Percentiles rank a stretch among this genome's conserved stretches.
phyloP scores from a whole-genome alignment of 768 basidiomycete genomes.

The Jaapia argillacea region DNA sequence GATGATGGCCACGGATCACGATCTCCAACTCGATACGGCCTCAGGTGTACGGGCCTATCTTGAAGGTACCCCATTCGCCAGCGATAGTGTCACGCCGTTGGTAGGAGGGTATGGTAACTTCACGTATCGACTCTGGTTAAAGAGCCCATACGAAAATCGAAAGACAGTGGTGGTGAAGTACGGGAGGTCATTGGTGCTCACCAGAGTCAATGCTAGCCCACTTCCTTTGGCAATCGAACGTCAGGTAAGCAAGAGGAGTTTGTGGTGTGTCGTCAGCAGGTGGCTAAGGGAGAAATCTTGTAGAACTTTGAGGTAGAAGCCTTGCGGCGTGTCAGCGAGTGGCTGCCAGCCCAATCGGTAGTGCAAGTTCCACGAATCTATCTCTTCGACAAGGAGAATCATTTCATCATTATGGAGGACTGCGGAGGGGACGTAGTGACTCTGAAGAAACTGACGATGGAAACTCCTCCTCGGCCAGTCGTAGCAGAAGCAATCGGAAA shows the following conservation, averaged over 20 bases:
- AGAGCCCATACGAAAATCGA: constrained; percentile 26
- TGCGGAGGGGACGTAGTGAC: constrained; percentile 29
- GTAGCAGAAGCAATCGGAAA: constrained; percentile 36
- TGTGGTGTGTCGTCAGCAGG: too few species aligned
- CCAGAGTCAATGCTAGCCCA: constrained; percentile 8
- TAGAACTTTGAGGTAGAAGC: constrained; percentile 45
- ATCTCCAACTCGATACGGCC: constrained; percentile 18
- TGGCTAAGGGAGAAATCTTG: too few species aligned
- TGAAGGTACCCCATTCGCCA: constrained; percentile 34
- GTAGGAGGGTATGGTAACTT: constrained; percentile 48
- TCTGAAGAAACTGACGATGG: constrained; percentile 31
- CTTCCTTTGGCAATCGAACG: constrained; percentile 8
- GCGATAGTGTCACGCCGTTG: constrained; percentile 27
- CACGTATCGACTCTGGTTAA: constrained; percentile 42
- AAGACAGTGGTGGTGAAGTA: constrained; percentile 51
- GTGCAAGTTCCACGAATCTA: constrained; percentile 40
- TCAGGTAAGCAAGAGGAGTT: constrained; percentile 44
- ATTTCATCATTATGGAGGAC: constrained; percentile 57
- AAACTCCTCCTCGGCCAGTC: constrained; percentile 15
- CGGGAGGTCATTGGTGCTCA: constrained; percentile 35
- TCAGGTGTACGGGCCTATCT: constrained; percentile 33
- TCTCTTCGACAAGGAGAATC: constrained; percentile 35
- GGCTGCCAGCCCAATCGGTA: constrained; percentile 25
- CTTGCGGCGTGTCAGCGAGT: constrained; percentile 29
- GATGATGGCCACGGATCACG: neutral